A percentile compares a stretch with the other conserved stretches of the same genome.
Evolutionary conservation across 345 rosid genomes (phyloP).

Genomic region (Rhodomyrtus tomentosa): DNA sequence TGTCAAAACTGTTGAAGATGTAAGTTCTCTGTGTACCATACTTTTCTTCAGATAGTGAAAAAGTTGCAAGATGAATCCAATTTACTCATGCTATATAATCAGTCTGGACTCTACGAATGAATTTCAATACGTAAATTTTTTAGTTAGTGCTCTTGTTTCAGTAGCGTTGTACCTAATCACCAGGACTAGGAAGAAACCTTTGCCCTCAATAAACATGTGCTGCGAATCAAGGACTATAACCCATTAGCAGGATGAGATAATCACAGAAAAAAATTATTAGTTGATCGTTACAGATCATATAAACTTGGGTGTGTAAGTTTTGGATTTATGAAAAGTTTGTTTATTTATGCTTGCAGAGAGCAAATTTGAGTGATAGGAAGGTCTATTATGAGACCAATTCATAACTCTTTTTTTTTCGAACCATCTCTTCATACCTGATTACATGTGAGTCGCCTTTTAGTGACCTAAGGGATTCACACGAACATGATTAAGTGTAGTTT

Average conservation of each 20-base stretch:
- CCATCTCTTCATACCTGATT: not conserved
- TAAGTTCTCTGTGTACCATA: slow-evolving; percentile 31
- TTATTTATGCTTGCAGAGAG: not conserved
- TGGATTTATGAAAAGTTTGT: not conserved
- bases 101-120: not conserved
- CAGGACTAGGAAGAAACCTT: not conserved
- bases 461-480: not conserved
- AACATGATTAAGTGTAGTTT: not conserved
- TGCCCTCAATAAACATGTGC: not conserved
- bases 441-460: not conserved
- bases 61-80: not conserved
- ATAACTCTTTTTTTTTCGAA: not conserved
- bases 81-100: not conserved
- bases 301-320: not conserved
- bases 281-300: not conserved
- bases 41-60: not conserved
- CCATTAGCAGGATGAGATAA: not conserved
- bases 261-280: not conserved
- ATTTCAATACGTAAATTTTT: not conserved
- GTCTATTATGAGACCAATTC: not conserved
- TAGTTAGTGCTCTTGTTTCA: not conserved
- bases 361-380: not conserved
- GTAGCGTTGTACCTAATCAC: not conserved
- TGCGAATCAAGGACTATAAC: not conserved
- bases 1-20: slow-evolving; percentile 77